Percentiles rank a stretch among this genome's conserved stretches.
Conservation (phyloP, 2,329 filamentous ascomycete genomes). For the Colletotrichum paranaense region DNA sequence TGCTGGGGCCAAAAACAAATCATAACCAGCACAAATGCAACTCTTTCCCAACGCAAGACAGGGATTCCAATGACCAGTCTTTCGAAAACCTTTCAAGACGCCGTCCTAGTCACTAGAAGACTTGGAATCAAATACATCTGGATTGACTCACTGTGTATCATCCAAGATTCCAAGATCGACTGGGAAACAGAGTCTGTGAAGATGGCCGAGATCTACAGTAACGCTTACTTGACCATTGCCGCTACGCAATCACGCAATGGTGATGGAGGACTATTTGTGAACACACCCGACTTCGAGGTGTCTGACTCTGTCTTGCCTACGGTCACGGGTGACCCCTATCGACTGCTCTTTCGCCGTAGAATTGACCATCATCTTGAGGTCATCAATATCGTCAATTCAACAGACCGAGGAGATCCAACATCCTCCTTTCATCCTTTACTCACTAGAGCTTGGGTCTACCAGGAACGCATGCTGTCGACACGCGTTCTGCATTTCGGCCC, state of each 20-base stretch:
- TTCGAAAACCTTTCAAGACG: slow-evolving; percentile 29
- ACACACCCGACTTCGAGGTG: too few relatives aligned
- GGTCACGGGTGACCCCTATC: neutral
- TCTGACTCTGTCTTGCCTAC: neutral
- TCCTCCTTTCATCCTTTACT: neutral
- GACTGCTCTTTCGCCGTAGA: too few relatives aligned
- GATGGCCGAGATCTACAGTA: slow-evolving; percentile 23
- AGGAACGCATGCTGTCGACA: slow-evolving; percentile 42
- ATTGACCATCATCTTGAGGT: too few relatives aligned
- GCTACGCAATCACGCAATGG: slow-evolving; percentile 1
- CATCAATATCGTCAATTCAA: too few relatives aligned
- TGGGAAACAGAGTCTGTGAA: slow-evolving; percentile 32
- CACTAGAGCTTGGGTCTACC: slow-evolving; percentile 43
- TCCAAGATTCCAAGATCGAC: slow-evolving; percentile 34
- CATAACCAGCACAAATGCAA: neutral
- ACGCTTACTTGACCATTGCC: slow-evolving; percentile 16
- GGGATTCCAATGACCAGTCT: neutral
- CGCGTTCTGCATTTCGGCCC: slow-evolving; percentile 40
- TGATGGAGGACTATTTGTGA: neutral
- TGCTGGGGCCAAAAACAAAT: slow-evolving; percentile 23
- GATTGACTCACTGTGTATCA: slow-evolving; percentile 38
- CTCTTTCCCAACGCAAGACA: neutral
- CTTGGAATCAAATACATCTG: slow-evolving; percentile 36
- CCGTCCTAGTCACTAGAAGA: slow-evolving; percentile 20
- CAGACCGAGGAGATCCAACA: neutral